phyloP scores from a whole-genome alignment of 495 filamentous ascomycete species.

The Penicillium salamii region DNA sequence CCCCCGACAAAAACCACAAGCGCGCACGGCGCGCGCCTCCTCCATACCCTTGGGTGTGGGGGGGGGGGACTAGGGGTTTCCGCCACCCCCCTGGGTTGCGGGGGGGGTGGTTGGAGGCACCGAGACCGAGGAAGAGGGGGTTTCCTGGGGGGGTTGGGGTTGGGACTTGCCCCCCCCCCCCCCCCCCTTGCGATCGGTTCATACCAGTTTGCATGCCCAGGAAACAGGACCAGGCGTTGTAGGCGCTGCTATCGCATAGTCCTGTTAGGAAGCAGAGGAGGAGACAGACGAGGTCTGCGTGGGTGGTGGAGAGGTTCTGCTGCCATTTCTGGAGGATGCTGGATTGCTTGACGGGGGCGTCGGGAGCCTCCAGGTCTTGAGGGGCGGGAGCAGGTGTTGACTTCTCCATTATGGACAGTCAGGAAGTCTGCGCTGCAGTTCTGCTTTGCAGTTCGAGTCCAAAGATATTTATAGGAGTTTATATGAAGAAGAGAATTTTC shows the following conservation, averaged over 20 bases:
- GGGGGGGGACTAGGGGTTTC: constrained; percentile 60
- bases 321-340: constrained; percentile 26
- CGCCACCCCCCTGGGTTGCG: constrained; percentile 59
- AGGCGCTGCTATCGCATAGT: constrained; percentile 59
- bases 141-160: constrained; percentile 43
- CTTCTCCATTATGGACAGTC: constrained; percentile 29
- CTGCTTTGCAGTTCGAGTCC: no score
- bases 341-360: constrained; percentile 14
- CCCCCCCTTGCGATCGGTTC: no score
- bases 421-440: no score
- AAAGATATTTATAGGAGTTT: no score
- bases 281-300: constrained; percentile 54
- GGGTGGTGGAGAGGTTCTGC: constrained; percentile 34
- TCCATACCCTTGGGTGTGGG: no score
- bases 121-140: constrained; percentile 65
- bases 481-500: not conserved
- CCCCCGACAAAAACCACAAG: no score
- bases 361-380: constrained; percentile 24
- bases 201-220: constrained; percentile 64
- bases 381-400: not conserved
- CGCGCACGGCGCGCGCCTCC: no score
- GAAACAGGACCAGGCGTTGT: constrained; percentile 62
- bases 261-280: constrained; percentile 56
- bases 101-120: constrained; percentile 50
- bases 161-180: constrained; percentile 11